Conservation (phyloP, 2,329 filamentous ascomycete species). For the Coniochaeta prunicola region DNA sequence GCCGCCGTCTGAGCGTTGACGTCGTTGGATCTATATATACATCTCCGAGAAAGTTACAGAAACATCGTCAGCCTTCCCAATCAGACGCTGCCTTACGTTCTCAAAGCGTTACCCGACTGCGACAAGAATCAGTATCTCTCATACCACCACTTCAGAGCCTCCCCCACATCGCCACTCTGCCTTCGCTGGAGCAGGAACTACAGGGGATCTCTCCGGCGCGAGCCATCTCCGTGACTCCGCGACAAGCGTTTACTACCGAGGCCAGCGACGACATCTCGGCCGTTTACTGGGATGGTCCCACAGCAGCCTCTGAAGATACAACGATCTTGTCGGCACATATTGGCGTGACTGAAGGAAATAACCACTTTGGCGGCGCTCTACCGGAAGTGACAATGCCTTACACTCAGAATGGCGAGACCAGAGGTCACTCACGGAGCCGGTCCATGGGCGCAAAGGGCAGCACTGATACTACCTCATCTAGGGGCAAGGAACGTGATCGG, state of each 20-base stretch:
- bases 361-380: constrained; percentile 13
- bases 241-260: constrained; percentile 3
- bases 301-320: constrained; percentile 8
- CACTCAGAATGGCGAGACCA: constrained; percentile 22
- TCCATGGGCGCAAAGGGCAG: constrained; percentile 38
- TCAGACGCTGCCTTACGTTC: constrained; percentile 12
- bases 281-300: constrained; percentile 17
- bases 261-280: constrained; percentile 8
- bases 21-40: constrained; percentile 22
- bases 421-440: constrained; percentile 37
- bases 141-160: constrained; percentile 27
- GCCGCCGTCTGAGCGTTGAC: constrained; percentile 37
- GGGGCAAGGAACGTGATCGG: constrained; percentile 25
- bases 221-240: constrained; percentile 4
- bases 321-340: constrained; percentile 11
- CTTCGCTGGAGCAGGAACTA: constrained; percentile 30
- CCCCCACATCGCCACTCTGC: constrained; percentile 32
- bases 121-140: constrained; percentile 12
- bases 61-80: constrained; percentile 21
- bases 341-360: constrained; percentile 7
- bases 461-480: constrained; percentile 31
- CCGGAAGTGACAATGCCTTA: constrained; percentile 22
- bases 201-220: constrained; percentile 11
- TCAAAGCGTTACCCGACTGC: constrained; percentile 8
- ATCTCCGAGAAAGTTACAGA: constrained; percentile 30